Evolutionary conservation across 2,329 filamentous ascomycete species (phyloP).

Genomic region (Alternaria sp.): DNA sequence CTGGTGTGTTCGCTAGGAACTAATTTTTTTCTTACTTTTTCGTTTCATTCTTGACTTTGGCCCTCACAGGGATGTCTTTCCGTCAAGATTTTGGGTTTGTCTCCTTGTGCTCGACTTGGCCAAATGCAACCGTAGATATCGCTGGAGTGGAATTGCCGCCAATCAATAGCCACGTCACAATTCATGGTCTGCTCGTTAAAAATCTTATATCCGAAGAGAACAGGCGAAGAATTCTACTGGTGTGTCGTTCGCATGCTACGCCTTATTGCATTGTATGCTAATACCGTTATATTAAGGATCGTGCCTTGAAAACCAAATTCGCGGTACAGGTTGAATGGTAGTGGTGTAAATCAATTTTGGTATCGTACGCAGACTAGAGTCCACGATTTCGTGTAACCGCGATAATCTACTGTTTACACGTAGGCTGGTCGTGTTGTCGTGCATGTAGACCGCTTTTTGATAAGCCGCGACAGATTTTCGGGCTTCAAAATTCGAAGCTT

Average conservation of each 20-base stretch:
- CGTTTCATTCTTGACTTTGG: background rate
- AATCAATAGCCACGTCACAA: background rate
- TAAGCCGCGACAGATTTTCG: background rate
- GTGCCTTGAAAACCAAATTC: background rate
- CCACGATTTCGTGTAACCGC: background rate
- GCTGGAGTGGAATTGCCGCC: background rate
- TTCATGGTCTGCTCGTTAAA: background rate
- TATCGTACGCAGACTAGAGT: background rate
- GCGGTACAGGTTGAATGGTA: background rate
- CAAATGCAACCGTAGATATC: background rate
- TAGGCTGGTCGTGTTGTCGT: background rate
- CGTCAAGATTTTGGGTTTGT: background rate
- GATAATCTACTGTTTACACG: background rate
- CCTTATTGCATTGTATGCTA: background rate
- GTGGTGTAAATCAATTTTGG: background rate
- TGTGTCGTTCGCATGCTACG: background rate
- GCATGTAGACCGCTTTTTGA: background rate
- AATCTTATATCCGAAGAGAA: background rate
- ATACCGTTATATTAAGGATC: background rate
- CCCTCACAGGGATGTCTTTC: background rate
- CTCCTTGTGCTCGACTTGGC: background rate
- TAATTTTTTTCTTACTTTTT: background rate
- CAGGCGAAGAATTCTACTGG: background rate
- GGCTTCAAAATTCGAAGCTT: background rate
- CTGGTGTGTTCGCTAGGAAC: background rate